These are phyloP conservation scores for Heterobasidion occidentale DNA, from an alignment of 1,284 basidiomycete genomes.

Conservation along the genomic window DNA sequence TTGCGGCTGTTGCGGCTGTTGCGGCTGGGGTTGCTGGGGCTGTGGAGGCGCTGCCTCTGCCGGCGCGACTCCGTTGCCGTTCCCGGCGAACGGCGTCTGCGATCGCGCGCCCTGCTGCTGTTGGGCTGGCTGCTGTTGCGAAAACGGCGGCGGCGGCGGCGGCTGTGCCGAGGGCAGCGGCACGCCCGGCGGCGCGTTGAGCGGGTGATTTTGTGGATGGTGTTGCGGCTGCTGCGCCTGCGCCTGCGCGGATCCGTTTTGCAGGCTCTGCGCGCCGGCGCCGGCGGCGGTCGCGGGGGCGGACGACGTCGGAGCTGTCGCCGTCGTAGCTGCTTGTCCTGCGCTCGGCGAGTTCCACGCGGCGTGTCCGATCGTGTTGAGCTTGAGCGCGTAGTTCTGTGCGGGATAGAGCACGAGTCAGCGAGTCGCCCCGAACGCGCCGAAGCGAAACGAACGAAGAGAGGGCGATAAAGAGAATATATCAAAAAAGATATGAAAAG, in stretches of 20 bases:
- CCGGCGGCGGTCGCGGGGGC: not conserved
- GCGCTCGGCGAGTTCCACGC: constrained; percentile 44
- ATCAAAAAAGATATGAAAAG: not conserved
- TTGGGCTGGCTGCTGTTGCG: constrained; percentile 19
- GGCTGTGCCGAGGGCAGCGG: constrained; percentile 32
- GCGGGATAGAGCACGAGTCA: no score
- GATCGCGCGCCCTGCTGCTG: constrained; percentile 16
- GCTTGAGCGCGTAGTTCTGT: constrained; percentile 23
- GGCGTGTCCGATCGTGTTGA: constrained; percentile 28
- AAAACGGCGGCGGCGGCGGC: constrained; percentile 29
- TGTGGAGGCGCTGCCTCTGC: not conserved
- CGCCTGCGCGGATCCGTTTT: constrained; percentile 6
- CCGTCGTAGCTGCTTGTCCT: not conserved
- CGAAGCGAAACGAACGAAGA: not conserved
- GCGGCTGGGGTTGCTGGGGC: constrained; percentile 1
- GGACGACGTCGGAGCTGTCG: not conserved
- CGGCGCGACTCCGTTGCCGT: constrained; percentile 11
- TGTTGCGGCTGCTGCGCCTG: constrained; percentile 13
- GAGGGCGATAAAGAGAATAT: not conserved
- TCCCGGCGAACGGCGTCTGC: constrained; percentile 25
- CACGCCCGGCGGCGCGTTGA: constrained; percentile 49
- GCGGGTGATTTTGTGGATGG: constrained; percentile 27
- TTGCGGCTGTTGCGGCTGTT: not conserved
- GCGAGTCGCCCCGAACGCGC: not conserved
- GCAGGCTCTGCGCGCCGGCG: constrained; percentile 1